Conservation (phyloP, 805 yeast genomes). For the Candida caryicola region DNA sequence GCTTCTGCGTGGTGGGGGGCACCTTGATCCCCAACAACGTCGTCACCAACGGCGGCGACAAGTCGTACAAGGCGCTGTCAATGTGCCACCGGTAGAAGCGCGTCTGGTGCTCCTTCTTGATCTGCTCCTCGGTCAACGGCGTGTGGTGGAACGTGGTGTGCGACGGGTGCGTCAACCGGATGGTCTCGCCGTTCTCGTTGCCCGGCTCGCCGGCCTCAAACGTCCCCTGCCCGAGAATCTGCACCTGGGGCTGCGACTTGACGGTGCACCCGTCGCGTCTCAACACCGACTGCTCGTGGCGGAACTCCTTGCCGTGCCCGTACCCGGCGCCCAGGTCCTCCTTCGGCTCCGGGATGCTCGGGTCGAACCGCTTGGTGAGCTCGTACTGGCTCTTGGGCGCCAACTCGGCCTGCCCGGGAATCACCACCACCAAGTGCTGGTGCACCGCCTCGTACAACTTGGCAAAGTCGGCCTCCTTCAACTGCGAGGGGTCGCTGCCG, state of each 20-base stretch:
- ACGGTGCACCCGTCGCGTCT: constrained; percentile 79
- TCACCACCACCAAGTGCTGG: constrained; percentile 66
- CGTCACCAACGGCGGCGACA: constrained; percentile 84
- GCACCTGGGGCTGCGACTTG: constrained; percentile 84
- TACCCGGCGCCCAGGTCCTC: constrained; percentile 50
- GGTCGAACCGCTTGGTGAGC: constrained; percentile 76
- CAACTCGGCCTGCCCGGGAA: constrained; percentile 68
- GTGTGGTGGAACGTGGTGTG: constrained; percentile 77
- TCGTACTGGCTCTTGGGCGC: constrained; percentile 73
- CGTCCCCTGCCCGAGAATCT: constrained; percentile 80
- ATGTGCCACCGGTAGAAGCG: constrained; percentile 93
- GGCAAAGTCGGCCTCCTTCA: constrained; percentile 64
- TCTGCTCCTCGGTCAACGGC: constrained; percentile 60
- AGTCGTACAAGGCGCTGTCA: constrained; percentile 82
- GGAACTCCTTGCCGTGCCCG: constrained; percentile 78
- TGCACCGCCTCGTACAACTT: constrained; percentile 62
- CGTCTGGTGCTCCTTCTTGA: constrained; percentile 58
- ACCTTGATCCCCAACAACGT: constrained; percentile 80
- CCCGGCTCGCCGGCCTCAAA: constrained; percentile 56
- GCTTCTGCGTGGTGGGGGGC: constrained; percentile 64
- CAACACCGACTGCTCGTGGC: constrained; percentile 56
- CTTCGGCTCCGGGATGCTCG: constrained; percentile 49
- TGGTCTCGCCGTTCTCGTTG: constrained; percentile 58
- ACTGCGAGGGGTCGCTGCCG: constrained; percentile 64
- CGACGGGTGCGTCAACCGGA: constrained; percentile 75